Percentiles rank a stretch among this genome's conserved stretches.
These are phyloP conservation scores for Nymphaea colorata DNA, from an alignment of 164 flowering plant species.

Conservation along the genomic window DNA sequence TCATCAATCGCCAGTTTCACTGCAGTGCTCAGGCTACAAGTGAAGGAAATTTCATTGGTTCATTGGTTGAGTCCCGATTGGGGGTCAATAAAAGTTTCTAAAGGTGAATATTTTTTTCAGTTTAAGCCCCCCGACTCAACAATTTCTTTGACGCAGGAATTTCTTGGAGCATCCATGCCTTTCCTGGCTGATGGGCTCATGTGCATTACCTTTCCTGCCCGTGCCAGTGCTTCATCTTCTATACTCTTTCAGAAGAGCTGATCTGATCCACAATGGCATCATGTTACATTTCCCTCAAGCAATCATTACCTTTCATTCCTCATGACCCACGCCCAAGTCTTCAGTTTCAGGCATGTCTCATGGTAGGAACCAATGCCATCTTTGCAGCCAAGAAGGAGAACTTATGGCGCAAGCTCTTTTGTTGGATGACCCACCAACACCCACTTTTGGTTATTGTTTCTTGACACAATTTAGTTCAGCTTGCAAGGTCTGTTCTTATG, in stretches of 20 bases:
- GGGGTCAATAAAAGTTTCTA: constrained; percentile 14
- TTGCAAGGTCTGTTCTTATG: constrained; percentile 79
- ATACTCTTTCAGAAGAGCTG: constrained; percentile 49
- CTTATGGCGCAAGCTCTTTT: constrained; percentile 44
- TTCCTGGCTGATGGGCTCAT: constrained; percentile 54
- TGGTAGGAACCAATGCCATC: constrained; percentile 30
- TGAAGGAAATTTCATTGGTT: no score
- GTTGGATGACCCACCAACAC: constrained; percentile 56
- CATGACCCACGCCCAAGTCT: constrained; percentile 38
- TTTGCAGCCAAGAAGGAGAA: constrained; percentile 39
- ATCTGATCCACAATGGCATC: constrained; percentile 59
- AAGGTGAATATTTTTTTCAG: constrained; percentile 25
- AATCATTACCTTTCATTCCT: constrained; percentile 48
- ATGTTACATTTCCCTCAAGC: constrained; percentile 33
- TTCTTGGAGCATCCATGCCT: constrained; percentile 48
- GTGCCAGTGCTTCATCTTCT: constrained; percentile 49
- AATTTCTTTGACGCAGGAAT: constrained; percentile 96
- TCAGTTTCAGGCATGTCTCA: constrained; percentile 39
- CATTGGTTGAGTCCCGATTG: no score
- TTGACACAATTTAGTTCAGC: constrained; percentile 70
- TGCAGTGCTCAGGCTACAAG: no score
- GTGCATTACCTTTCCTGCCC: constrained; percentile 48
- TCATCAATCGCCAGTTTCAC: no score
- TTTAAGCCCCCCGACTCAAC: constrained; percentile 62
- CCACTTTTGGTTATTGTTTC: constrained; percentile 68